phyloP scores from a whole-genome alignment of 441 rosid species.

The Brassica hybrid region DNA sequence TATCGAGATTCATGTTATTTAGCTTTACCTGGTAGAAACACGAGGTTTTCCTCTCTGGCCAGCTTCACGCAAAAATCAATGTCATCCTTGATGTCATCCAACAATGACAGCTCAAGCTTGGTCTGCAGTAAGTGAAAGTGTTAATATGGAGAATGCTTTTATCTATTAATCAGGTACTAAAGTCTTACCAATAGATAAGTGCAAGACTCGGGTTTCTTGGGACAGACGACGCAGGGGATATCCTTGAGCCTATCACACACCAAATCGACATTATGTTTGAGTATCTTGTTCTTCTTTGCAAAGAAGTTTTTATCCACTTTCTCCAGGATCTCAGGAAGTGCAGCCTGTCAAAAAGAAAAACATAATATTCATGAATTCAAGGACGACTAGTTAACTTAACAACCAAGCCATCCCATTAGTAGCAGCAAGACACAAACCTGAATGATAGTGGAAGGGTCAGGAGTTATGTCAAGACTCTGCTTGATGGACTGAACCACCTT shows the following conservation, averaged over 20 bases:
- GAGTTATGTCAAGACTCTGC: slow-evolving; percentile 46
- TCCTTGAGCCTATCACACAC: no score
- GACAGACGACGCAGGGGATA: slow-evolving; percentile 63
- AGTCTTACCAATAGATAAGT: slow-evolving; percentile 37
- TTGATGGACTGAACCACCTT: slow-evolving; percentile 53
- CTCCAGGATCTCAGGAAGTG: slow-evolving; percentile 46
- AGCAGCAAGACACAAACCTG: slow-evolving; percentile 52
- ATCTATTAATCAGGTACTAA: background rate
- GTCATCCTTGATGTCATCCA: slow-evolving; percentile 55
- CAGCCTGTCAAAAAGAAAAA: slow-evolving; percentile 54
- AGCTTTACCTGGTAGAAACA: slow-evolving; percentile 59
- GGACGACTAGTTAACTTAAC: background rate
- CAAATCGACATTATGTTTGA: no score
- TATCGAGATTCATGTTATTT: slow-evolving; percentile 5
- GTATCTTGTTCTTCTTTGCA: no score
- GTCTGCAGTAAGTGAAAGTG: slow-evolving; percentile 42
- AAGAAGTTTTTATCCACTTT: no score
- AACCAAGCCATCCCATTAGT: slow-evolving; percentile 1
- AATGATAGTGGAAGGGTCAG: slow-evolving; percentile 67
- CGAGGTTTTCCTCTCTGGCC: no score
- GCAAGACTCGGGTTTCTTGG: slow-evolving; percentile 37
- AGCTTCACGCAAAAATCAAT: slow-evolving; percentile 60
- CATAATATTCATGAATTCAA: background rate
- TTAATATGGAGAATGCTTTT: background rate
- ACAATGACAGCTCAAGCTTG: slow-evolving; percentile 48